phyloP scores from a whole-genome alignment of 352 stramenopile genomes.

The Pythium brachiatum region DNA sequence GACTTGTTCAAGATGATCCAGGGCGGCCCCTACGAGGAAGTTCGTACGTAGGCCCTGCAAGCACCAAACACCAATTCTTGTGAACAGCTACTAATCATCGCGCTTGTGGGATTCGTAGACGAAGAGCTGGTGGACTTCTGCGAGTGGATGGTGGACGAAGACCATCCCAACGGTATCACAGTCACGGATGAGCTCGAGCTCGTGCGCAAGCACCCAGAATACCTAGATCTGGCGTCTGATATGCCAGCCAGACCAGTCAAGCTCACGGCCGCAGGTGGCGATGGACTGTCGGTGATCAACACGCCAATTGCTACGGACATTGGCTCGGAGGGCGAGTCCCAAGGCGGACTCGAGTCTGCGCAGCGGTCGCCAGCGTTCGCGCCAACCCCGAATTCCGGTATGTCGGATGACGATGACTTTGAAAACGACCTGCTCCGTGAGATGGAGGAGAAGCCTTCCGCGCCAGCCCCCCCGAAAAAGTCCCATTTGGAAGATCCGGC shows the following conservation, averaged over 20 bases:
- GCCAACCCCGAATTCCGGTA: conserved; percentile 45
- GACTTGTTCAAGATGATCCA: conserved; percentile 81
- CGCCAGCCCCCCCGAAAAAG: conserved; percentile 13
- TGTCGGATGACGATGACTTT: conserved; percentile 74
- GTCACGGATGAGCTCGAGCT: conserved; percentile 83
- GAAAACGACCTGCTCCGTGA: conserved; percentile 74
- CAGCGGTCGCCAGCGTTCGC: conserved; percentile 65
- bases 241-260: conserved; percentile 39
- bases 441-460: conserved; percentile 59
- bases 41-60: conserved; percentile 37
- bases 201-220: conserved; percentile 79
- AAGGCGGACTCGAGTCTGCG: conserved; percentile 52
- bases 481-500: conserved; percentile 59
- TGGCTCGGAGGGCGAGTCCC: conserved; percentile 63
- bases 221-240: conserved; percentile 58
- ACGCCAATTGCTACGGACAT: conserved; percentile 66
- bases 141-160: conserved; percentile 83
- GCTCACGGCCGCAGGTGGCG: conserved; percentile 20
- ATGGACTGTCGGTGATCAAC: conserved; percentile 59
- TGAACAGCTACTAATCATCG: too few species aligned
- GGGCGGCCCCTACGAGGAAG: conserved; percentile 68
- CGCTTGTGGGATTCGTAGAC: conserved; percentile 28
- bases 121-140: conserved; percentile 86
- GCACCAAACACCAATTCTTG: neutral
- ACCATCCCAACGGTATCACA: conserved; percentile 64